Evolutionary conservation across 345 rosid genomes (phyloP).

Genomic region (Eucalyptus cloeziana): DNA sequence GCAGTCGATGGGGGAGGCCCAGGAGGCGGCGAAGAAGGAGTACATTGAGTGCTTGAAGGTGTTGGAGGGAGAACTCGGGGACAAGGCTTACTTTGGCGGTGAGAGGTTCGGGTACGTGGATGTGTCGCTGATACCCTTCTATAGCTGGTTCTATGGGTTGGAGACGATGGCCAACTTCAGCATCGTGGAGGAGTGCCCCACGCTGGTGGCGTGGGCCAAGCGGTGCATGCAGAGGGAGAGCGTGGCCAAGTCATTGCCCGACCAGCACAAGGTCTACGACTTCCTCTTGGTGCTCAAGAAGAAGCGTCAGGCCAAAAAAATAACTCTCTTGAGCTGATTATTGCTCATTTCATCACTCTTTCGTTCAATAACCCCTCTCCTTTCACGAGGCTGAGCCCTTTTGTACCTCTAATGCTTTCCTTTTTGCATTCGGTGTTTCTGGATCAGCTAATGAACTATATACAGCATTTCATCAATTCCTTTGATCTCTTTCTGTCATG

Average conservation of each 20-base stretch:
- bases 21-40: conserved; percentile 1
- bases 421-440: not conserved
- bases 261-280: not conserved
- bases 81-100: not conserved
- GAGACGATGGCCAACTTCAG: not conserved
- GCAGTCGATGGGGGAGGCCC: not conserved
- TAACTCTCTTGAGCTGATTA: too few species aligned
- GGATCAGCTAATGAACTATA: not conserved
- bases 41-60: not conserved
- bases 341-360: too few species aligned
- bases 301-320: not conserved
- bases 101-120: conserved; percentile 1
- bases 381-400: too few species aligned
- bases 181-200: conserved; percentile 3
- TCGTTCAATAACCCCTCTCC: too few species aligned
- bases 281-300: not conserved
- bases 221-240: conserved; percentile 3
- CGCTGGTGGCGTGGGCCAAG: conserved; percentile 5
- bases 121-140: conserved; percentile 1
- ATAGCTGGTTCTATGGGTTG: not conserved
- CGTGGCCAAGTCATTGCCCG: not conserved
- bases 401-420: too few species aligned
- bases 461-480: not conserved
- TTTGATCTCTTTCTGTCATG: not conserved
- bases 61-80: conserved; percentile 10